Percentiles rank a stretch among this genome's conserved stretches.
These are phyloP conservation scores for Kingdonia uniflora DNA, from an alignment of 164 flowering plant species.

Conservation along the genomic window DNA sequence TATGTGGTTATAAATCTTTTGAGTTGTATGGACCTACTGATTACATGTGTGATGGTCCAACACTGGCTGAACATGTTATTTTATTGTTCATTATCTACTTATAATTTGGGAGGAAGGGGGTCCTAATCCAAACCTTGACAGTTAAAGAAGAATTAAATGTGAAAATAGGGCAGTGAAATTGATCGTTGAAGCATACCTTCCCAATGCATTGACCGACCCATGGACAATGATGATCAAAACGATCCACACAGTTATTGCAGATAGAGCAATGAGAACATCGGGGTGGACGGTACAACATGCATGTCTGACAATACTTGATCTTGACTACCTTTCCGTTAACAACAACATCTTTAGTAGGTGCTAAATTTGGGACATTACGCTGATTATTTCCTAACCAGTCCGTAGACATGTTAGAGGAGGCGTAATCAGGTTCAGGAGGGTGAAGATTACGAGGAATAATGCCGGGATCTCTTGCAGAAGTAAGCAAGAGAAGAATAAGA, in stretches of 20 bases:
- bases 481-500: slow-evolving; percentile 17
- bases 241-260: slow-evolving; percentile 5
- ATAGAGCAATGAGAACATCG: slow-evolving; percentile 48
- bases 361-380: slow-evolving; percentile 18
- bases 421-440: slow-evolving; percentile 44
- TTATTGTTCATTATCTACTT: too few relatives aligned
- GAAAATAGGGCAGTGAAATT: too few relatives aligned
- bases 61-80: too few relatives aligned
- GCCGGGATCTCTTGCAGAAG: slow-evolving; percentile 57
- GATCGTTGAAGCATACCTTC: slow-evolving; percentile 40
- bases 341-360: slow-evolving; percentile 41
- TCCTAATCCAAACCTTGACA: too few relatives aligned
- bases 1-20: too few relatives aligned
- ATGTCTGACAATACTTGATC: slow-evolving; percentile 57
- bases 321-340: slow-evolving; percentile 45
- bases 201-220: slow-evolving; percentile 91
- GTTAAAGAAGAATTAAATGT: too few relatives aligned
- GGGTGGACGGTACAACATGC: slow-evolving; percentile 77
- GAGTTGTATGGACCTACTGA: too few relatives aligned
- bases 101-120: too few relatives aligned
- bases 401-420: slow-evolving; percentile 12
- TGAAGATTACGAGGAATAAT: slow-evolving; percentile 52
- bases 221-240: slow-evolving; percentile 68
- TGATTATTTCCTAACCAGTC: slow-evolving; percentile 19
- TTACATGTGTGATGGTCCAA: too few relatives aligned